Base-by-base conservation (phyloP, 306 rosid genomes). In the Dalbergia cultrata region DNA sequence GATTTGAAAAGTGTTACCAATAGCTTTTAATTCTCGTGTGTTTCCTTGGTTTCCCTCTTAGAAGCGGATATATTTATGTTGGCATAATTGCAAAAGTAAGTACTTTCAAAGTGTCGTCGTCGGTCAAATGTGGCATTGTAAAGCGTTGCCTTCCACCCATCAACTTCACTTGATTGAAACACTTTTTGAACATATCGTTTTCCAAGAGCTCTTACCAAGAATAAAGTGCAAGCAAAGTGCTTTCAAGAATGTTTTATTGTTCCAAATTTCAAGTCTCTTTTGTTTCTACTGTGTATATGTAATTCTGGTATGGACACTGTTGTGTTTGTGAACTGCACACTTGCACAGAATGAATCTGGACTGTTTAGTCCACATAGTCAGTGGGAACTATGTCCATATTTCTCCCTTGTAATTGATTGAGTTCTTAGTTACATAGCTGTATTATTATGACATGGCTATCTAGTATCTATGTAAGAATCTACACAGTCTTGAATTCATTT, bases 91-190 rank as follows among this genome's bases (percentile, higher is more conserved):
- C 44, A 14, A 22, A 56, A 17, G 11, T 68, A 5, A 3, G 39
- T 70, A 53, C n/a, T 75, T 75, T 75, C 34, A 6, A 56, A 60
- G 77, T 70, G 75, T 73, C 75, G 9, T 10, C 41, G 19, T 78
- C 74, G 18, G 74, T 34, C 57, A 67, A 67, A 72, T 37, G 22
- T 59, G 74, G 73, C 26, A 45, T 63, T 69, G 18, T 16, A 10
- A 39, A 53, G 62, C 16, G 37, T 66, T 58, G 60, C n/a, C 5
- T 10, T 33, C 41, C 59, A 50, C 69, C 68, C 14, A 35, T 65
- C 80, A 39, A 49, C 59, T 77, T 77, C 7, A 85, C 72, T 14
- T 47, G 71, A 67, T 85, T 62, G 59, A 54, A 65, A 44, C 69
- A 50, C 11, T 53, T 61, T 19, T 50, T 70, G 41, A 26, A 49